A percentile compares a stretch with the other conserved stretches of the same genome.
These are phyloP conservation scores for Leishmania guyanensis DNA, from an alignment of 208 protist genomes.

Conservation along the genomic window DNA sequence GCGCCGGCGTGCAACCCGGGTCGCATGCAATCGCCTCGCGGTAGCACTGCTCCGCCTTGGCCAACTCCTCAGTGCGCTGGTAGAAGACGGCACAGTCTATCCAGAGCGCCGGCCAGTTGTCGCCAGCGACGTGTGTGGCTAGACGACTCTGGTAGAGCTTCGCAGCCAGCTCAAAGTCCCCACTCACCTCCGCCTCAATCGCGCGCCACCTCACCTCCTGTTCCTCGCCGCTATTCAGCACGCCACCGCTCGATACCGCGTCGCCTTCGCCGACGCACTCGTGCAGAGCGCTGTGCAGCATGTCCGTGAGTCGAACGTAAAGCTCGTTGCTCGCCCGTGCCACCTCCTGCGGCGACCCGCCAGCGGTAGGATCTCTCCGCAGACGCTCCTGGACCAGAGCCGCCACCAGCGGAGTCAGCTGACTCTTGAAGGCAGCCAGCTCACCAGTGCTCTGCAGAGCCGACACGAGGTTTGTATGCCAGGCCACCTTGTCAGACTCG, in stretches of 20 bases:
- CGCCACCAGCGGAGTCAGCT: constrained; percentile 71
- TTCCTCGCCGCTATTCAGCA: constrained; percentile 3
- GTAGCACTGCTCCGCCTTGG: constrained; percentile 89
- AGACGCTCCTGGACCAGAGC: constrained; percentile 72
- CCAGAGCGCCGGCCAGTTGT: constrained; percentile 53
- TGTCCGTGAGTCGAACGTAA: constrained; percentile 89
- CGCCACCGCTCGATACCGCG: background rate
- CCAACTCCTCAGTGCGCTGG: constrained; percentile 68
- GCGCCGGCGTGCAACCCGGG: constrained; percentile 45
- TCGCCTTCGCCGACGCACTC: background rate
- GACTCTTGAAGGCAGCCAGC: constrained; percentile 71
- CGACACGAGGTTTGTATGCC: constrained; percentile 49
- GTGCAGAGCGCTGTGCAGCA: constrained; percentile 73
- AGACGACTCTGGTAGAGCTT: constrained; percentile 84
- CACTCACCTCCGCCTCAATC: constrained; percentile 75
- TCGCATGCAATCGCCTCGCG: constrained; percentile 86
- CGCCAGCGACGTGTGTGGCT: constrained; percentile 26
- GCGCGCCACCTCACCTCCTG: constrained; percentile 78
- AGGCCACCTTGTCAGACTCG: constrained; percentile 21
- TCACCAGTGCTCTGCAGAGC: constrained; percentile 77
- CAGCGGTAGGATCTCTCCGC: constrained; percentile 10
- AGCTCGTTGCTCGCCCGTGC: constrained; percentile 80
- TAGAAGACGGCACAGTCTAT: constrained; percentile 81
- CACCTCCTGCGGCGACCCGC: constrained; percentile 36
- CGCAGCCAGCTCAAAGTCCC: constrained; percentile 61